phyloP scores from a whole-genome alignment of 2,329 filamentous ascomycete genomes.

The Fusarium sp. region DNA sequence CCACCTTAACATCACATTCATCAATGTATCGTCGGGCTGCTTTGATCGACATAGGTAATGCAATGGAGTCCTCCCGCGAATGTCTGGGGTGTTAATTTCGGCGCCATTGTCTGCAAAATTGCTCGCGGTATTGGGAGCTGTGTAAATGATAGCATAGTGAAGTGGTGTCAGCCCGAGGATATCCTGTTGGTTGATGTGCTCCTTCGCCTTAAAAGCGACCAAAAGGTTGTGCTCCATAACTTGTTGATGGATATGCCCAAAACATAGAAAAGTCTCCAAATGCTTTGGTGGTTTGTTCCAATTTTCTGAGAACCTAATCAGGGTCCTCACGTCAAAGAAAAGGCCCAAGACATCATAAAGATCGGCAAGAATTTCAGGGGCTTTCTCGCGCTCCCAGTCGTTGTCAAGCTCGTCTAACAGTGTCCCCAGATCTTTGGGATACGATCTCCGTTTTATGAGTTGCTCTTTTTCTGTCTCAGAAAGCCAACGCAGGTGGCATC shows the following conservation, averaged over 20 bases:
- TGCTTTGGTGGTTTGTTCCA: background rate
- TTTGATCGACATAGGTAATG: background rate
- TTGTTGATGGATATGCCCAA: background rate
- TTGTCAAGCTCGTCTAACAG: background rate
- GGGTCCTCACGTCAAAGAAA: background rate
- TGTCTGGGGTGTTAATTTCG: background rate
- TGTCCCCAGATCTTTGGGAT: background rate
- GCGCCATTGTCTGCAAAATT: background rate
- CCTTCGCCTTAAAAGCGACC: no score
- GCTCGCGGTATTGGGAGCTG: no score
- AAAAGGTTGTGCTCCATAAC: no score
- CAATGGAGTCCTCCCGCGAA: background rate
- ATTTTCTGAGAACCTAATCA: no score
- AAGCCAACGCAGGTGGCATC: no score
- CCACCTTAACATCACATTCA: background rate
- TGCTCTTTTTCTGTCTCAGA: background rate
- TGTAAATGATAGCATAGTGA: background rate
- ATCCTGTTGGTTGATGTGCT: background rate
- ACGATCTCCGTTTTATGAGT: accelerated
- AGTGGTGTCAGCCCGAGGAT: background rate
- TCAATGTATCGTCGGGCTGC: background rate
- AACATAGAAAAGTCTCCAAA: background rate
- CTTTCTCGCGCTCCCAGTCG: background rate
- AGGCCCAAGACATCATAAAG: background rate
- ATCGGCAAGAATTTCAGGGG: accelerated